Evolutionary conservation across 352 stramenopile genomes (phyloP), one percentile per base, ranked within the genome.

Genomic region (Phytopythium sindhum): DNA sequence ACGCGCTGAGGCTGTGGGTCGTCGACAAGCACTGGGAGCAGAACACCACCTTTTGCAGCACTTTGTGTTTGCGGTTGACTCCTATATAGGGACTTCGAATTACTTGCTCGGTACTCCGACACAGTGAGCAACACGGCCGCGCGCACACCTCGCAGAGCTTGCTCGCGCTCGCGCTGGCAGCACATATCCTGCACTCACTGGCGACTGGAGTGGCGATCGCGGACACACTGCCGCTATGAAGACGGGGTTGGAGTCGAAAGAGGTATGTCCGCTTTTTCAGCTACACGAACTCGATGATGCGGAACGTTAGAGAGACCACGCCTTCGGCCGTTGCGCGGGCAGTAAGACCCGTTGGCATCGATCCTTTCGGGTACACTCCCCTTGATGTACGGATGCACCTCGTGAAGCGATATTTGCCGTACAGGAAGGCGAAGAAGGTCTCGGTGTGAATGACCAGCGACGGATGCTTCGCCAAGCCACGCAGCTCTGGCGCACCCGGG

Each of bases 211-310:
- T 23, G 15, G 15, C 41, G 6, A 17, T 7, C 5, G 19, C 41
- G 19, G 41, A 6, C 2, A 10, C 21, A 17, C 15, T 17, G 7
- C 15, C 41, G 1, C 41, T 17, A 6, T 19, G 37, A 47, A 23
- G 41, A 23, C 15, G 15, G 4, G 23, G 47, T 15, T 29, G 47
- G 47, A 19, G 48, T 7, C 48, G 48, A n/a, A 21, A 55, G 17
- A 69, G 57, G 41, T 59, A 56, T 23, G 57, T 57, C 14, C 62
- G 57, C 51, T 69, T 69, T 48, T 69, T 69, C n/a, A 60, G 53
- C 15, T 65, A 29, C 7, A 50, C 47, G 51, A 48, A 61, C 26
- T 60, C 24, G 24, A 57, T n/a, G 2, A 53, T 41, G 11, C 51
- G 26, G 24, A 48, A 39, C 3, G 65, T 33, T 1, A 29, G 26